Base-by-base conservation (phyloP, 495 filamentous ascomycete species). In the Physcia stellaris region DNA sequence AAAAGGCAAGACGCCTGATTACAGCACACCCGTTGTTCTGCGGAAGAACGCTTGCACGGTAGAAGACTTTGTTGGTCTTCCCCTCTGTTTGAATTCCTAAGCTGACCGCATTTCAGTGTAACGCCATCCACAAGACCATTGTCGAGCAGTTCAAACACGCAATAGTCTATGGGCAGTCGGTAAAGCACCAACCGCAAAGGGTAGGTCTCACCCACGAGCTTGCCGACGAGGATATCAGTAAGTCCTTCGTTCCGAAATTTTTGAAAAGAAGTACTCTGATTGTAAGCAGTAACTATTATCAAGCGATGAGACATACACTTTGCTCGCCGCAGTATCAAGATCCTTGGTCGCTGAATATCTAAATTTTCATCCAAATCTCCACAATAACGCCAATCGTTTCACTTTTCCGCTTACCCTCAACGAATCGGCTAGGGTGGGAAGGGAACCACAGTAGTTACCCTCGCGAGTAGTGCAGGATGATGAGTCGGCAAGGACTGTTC, bases 151-250 rank as follows among this genome's bases (percentile, higher is more conserved):
- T 98, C 71, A 90, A 86, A 64, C 69, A 75, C 24, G 90, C 90
- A 13, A 78, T 98, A 58, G 90, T 98, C 32, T 98, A 96, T 60
- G 90, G 90, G 36, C 85, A 85, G 50, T 94, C 86, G 28, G 90
- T 98, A 26, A 96, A 94, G 71, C 90, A 98, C 66, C 90, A 98
- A 62, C 90, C 90, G 45, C 92, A 96, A 64, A 74, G 86, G 43
- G 90, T 98, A 42, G 90, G 90, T 39, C 70, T 98, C 42, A 61
- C 75, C 16, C 90, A 98, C 59, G 83, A 94, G 67, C 68, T 98
- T 50, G 82, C 73, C 33, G 90, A 98, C 60, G 90, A 96, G 62
- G 90, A 98, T 63, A 94, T 98, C 58, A 83, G 88, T 94, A 71
- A 63, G 79, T 73, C 37, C 36, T 35, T 35, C 34, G 22, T 2